Evolutionary conservation across 805 yeast genomes (phyloP).

Genomic region (Saitoella complicata): DNA sequence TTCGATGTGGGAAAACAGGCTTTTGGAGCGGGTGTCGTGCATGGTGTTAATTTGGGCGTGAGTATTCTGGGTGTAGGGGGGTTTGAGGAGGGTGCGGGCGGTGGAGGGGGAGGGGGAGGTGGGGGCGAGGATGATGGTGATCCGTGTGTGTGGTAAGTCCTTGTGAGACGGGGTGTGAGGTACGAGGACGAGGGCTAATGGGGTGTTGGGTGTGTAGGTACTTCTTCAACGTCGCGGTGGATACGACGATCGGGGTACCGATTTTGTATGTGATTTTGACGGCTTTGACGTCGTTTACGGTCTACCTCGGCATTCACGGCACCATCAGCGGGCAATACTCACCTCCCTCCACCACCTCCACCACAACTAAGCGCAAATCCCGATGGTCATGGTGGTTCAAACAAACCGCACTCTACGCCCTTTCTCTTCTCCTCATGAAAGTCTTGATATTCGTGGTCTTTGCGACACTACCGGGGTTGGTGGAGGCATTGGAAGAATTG

Average conservation of each 20-base stretch:
- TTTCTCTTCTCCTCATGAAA: slow-evolving; percentile 51
- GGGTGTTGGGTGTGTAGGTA: slow-evolving; percentile 28
- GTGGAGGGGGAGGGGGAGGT: not conserved
- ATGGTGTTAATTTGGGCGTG: slow-evolving; percentile 54
- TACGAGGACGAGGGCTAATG: not conserved
- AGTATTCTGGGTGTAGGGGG: slow-evolving; percentile 32
- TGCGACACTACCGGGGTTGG: slow-evolving; percentile 48
- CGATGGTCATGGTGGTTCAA: slow-evolving; percentile 46
- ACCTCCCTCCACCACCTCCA: slow-evolving; percentile 32
- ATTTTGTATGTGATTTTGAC: slow-evolving; percentile 44
- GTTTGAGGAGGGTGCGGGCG: not conserved
- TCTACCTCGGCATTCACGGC: slow-evolving; percentile 26
- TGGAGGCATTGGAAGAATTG: slow-evolving; percentile 44
- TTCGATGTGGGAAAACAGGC: slow-evolving; percentile 84
- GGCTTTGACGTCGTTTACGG: slow-evolving; percentile 31
- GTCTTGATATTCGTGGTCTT: slow-evolving; percentile 39
- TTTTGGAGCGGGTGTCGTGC: slow-evolving; percentile 73
- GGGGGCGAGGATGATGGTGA: not conserved
- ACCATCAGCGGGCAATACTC: slow-evolving; percentile 47
- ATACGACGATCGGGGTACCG: slow-evolving; percentile 88
- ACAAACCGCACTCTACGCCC: slow-evolving; percentile 53
- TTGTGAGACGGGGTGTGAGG: not conserved
- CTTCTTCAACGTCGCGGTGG: slow-evolving; percentile 71
- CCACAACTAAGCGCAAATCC: not conserved
- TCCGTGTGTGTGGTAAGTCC: not conserved